A percentile compares a stretch with the other conserved stretches of the same genome.
Evolutionary conservation across 768 basidiomycete genomes (phyloP).

Genomic region (Pleurotus platypus): DNA sequence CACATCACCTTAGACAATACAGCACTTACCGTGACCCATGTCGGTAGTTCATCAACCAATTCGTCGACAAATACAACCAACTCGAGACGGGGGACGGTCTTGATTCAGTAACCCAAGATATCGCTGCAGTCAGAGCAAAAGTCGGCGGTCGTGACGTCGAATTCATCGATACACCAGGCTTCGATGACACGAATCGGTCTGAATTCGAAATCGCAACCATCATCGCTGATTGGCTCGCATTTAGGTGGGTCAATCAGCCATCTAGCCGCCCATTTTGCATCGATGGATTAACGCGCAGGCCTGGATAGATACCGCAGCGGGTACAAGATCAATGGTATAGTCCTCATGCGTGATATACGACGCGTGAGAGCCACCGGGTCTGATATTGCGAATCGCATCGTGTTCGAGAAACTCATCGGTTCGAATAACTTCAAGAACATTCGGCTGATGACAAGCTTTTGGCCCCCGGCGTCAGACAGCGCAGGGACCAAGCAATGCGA

Average conservation of each 20-base stretch:
- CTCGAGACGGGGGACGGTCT: constrained; percentile 11
- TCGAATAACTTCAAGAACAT: constrained; percentile 24
- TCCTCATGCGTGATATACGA: constrained; percentile 39
- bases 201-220: constrained; percentile 33
- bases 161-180: constrained; percentile 34
- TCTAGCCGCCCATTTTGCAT: neutral
- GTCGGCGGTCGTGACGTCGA: constrained; percentile 26
- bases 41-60: constrained; percentile 21
- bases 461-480: neutral
- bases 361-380: constrained; percentile 32
- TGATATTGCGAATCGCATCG: constrained; percentile 25
- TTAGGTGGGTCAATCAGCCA: constrained; percentile 12
- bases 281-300: no score
- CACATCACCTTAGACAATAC: neutral
- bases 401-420: constrained; percentile 26
- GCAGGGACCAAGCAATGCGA: constrained; percentile 12
- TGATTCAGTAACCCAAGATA: constrained; percentile 11
- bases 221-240: constrained; percentile 29
- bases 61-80: neutral
- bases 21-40: neutral
- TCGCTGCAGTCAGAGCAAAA: constrained; percentile 34
- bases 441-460: constrained; percentile 26
- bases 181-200: constrained; percentile 29
- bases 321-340: constrained; percentile 25
- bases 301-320: constrained; percentile 19